A percentile compares a stretch with the other conserved stretches of the same genome.
Conservation (phyloP, 208 protist species). For the Leishmania mexicana region DNA sequence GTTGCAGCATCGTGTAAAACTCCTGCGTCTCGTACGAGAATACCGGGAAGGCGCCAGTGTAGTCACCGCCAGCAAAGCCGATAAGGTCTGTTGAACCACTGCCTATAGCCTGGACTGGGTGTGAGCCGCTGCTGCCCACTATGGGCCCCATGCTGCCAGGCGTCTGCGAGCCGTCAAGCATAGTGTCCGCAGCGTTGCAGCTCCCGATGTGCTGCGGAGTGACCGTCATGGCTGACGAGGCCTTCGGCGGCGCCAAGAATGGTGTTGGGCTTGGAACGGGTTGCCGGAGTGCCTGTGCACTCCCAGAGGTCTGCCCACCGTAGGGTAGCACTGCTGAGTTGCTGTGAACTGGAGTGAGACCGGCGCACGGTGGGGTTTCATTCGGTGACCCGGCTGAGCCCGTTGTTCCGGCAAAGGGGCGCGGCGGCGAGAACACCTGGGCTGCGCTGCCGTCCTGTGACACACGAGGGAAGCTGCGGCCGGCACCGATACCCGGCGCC, state of each 20-base stretch:
- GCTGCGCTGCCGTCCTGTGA: not conserved
- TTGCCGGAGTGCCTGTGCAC: not conserved
- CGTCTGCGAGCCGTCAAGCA: not conserved
- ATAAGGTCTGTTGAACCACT: not conserved
- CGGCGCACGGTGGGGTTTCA: not conserved
- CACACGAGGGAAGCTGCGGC: not conserved
- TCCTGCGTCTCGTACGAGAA: not conserved
- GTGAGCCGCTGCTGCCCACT: not conserved
- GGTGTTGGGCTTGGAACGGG: not conserved
- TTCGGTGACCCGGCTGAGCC: not conserved
- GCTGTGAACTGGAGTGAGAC: not conserved
- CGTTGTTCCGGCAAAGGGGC: not conserved
- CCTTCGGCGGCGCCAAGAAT: conserved; percentile 1
- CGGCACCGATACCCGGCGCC: not conserved
- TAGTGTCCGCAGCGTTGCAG: not conserved
- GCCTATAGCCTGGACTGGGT: not conserved
- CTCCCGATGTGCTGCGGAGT: not conserved
- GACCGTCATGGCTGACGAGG: not conserved
- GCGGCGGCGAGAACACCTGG: not conserved
- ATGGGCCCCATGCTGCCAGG: not conserved
- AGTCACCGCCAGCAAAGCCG: not conserved
- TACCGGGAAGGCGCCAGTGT: not conserved
- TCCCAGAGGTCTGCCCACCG: not conserved
- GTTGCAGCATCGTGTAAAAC: conserved; percentile 13
- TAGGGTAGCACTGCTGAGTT: not conserved